Conservation (phyloP, 2,329 filamentous ascomycete species). For the Colletotrichum lini region DNA sequence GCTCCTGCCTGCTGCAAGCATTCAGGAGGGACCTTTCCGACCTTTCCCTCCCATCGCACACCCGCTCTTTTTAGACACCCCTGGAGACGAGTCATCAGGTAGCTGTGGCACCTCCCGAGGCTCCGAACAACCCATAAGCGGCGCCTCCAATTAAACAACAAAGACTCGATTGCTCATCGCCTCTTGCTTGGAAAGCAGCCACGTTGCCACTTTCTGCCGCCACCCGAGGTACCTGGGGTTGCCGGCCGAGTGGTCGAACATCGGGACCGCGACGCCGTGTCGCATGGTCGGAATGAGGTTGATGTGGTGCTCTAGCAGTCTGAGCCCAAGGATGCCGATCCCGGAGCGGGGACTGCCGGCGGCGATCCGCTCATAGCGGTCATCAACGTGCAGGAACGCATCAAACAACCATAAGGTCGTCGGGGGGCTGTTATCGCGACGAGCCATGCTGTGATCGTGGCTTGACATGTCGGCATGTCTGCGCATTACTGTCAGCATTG, state of each 20-base stretch:
- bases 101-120: neutral
- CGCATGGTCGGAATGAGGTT: conserved; percentile 47
- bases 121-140: neutral
- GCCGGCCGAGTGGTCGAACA: conserved; percentile 43
- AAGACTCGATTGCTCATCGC: conserved; percentile 27
- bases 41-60: conserved; percentile 1
- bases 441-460: conserved; percentile 44
- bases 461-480: conserved; percentile 43
- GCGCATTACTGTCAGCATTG: conserved; percentile 8
- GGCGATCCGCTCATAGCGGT: conserved; percentile 51
- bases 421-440: neutral
- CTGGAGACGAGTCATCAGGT: conserved; percentile 31
- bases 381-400: conserved; percentile 36
- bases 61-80: conserved; percentile 3
- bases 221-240: conserved; percentile 44
- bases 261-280: conserved; percentile 47
- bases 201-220: conserved; percentile 51
- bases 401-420: conserved; percentile 32
- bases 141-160: conserved; percentile 22
- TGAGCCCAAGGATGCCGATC: conserved; percentile 47
- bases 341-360: conserved; percentile 46
- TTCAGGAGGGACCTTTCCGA: neutral
- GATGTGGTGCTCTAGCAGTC: conserved; percentile 50
- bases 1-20: conserved; percentile 33
- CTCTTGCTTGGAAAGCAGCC: conserved; percentile 49